phyloP scores from a whole-genome alignment of 2,329 filamentous ascomycete genomes.

The Beauveria bassiana region DNA sequence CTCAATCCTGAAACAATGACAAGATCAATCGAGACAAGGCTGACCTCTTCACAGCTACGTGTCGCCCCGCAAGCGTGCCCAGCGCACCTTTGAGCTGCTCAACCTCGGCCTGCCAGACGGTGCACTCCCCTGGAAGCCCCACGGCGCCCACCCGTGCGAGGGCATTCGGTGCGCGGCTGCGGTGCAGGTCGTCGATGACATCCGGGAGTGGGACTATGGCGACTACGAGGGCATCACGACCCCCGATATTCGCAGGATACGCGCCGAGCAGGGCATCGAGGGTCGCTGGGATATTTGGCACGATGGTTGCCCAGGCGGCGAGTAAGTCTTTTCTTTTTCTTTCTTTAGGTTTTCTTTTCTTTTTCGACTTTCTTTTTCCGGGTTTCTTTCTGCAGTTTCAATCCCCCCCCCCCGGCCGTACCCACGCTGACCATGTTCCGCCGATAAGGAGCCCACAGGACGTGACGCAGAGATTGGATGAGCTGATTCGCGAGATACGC shows the following conservation, averaged over 20 bases:
- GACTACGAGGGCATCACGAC: conserved; percentile 77
- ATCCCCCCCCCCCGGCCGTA: no score
- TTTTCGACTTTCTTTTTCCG: no score
- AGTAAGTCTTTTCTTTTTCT: conserved; percentile 45
- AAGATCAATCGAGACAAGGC: not conserved
- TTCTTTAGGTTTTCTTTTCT: no score
- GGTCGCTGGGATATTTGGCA: conserved; percentile 75
- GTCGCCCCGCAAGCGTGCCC: conserved; percentile 75
- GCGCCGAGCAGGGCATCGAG: conserved; percentile 46
- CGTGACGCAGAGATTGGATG: conserved; percentile 64
- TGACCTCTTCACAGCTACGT: conserved; percentile 55
- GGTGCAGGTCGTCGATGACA: conserved; percentile 61
- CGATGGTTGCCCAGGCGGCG: conserved; percentile 80
- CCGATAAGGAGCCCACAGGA: conserved; percentile 56
- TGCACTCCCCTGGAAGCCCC: conserved; percentile 62
- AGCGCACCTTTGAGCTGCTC: conserved; percentile 83
- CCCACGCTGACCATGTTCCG: not conserved
- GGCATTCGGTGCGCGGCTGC: conserved; percentile 46
- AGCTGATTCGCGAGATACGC: conserved; percentile 67
- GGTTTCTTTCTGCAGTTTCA: no score
- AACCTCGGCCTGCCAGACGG: conserved; percentile 58
- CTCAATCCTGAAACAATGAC: not conserved
- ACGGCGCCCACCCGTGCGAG: conserved; percentile 30
- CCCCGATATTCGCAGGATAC: conserved; percentile 54
- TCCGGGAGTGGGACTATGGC: conserved; percentile 84